phyloP scores from a whole-genome alignment of 441 rosid genomes.

The Aleurites moluccanus region DNA sequence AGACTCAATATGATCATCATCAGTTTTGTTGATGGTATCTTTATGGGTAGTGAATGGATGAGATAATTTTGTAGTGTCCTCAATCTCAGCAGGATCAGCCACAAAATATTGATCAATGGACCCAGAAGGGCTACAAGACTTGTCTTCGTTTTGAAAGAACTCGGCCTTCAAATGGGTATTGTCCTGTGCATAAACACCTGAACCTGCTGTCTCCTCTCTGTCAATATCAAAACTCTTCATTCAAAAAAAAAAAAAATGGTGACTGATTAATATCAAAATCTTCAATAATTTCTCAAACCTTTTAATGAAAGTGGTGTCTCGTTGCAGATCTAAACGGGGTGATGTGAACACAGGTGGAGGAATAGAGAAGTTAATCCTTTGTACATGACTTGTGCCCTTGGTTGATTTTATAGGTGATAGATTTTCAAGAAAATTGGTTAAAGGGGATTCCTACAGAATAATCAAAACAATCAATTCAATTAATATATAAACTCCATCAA shows the following conservation, averaged over 20 bases:
- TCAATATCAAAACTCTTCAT: conserved; percentile 5
- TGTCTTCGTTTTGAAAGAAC: conserved; percentile 19
- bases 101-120: conserved; percentile 28
- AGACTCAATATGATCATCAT: conserved; percentile 21
- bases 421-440: conserved; percentile 20
- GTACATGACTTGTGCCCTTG: conserved; percentile 17
- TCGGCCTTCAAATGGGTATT: conserved; percentile 1
- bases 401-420: conserved; percentile 39
- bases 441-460: conserved; percentile 26
- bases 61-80: conserved; percentile 11
- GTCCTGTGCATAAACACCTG: conserved; percentile 12
- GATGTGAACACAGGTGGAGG: conserved; percentile 37
- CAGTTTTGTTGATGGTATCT: neutral
- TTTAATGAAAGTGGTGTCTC: conserved; percentile 12
- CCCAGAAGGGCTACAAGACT: conserved; percentile 21
- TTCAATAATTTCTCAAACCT: conserved; percentile 28
- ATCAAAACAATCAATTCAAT: neutral
- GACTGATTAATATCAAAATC: neutral
- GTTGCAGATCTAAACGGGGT: conserved; percentile 28
- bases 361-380: conserved; percentile 19
- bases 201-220: conserved; percentile 27
- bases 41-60: conserved; percentile 8
- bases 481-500: neutral
- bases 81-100: conserved; percentile 26
- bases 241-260: neutral